phyloP scores from a whole-genome alignment of 805 yeast species.

The Candida stauntonica region DNA sequence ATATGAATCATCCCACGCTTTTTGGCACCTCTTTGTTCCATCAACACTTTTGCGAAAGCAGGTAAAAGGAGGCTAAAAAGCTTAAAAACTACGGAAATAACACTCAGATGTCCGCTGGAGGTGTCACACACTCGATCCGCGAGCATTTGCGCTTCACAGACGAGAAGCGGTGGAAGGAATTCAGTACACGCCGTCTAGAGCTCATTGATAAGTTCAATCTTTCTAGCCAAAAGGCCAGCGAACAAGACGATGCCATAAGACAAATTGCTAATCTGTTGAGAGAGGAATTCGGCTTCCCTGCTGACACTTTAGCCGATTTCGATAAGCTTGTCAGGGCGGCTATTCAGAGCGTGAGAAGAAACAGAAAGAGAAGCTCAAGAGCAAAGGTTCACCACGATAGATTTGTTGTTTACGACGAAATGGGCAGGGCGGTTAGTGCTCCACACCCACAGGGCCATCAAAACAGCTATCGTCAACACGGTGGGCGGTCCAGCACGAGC shows the following conservation, averaged over 20 bases:
- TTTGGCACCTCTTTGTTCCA: no score
- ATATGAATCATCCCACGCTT: neutral
- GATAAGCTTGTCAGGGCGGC: constrained; percentile 91
- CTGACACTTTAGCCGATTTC: constrained; percentile 60
- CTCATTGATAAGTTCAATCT: constrained; percentile 70
- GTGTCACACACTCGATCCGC: constrained; percentile 40
- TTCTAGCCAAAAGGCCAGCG: constrained; percentile 75
- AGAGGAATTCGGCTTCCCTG: constrained; percentile 70
- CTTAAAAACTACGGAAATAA: neutral
- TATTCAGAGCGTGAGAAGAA: constrained; percentile 86
- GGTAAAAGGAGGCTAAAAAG: no score
- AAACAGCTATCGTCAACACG: constrained; percentile 7
- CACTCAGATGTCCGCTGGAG: constrained; percentile 20
- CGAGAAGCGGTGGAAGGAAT: constrained; percentile 81
- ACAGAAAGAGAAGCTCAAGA: constrained; percentile 58
- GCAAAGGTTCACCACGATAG: constrained; percentile 22
- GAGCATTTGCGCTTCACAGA: constrained; percentile 68
- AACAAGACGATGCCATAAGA: constrained; percentile 80
- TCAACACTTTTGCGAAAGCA: neutral
- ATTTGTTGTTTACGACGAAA: constrained; percentile 20
- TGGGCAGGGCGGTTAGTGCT: constrained; percentile 4
- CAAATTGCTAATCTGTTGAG: constrained; percentile 75
- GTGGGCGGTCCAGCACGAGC: constrained; percentile 1
- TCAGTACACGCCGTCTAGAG: constrained; percentile 86
- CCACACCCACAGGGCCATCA: constrained; percentile 5